These are phyloP conservation scores for Lasiodiplodia hormozganensis DNA, from an alignment of 2,329 filamentous ascomycete species.

Conservation along the genomic window DNA sequence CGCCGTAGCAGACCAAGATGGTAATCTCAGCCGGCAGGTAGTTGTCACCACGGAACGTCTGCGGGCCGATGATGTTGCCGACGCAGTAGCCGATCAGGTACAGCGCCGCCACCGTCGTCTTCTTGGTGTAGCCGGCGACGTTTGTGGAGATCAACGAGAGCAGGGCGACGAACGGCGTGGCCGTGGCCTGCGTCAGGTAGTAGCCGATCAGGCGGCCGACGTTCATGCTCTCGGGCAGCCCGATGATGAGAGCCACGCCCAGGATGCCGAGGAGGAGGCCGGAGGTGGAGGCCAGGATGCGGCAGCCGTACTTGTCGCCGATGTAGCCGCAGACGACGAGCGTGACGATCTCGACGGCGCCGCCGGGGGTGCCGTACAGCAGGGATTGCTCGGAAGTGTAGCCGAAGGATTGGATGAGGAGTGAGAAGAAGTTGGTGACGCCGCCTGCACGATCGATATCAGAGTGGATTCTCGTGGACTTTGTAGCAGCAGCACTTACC, in stretches of 20 bases:
- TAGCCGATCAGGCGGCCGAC: constrained; percentile 68
- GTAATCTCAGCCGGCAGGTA: constrained; percentile 70
- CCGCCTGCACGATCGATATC: constrained; percentile 45
- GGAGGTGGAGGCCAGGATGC: constrained; percentile 62
- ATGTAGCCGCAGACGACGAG: constrained; percentile 63
- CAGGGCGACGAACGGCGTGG: constrained; percentile 69
- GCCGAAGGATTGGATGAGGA: constrained; percentile 68
- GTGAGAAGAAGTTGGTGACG: constrained; percentile 67
- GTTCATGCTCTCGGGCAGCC: constrained; percentile 64
- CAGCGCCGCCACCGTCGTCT: constrained; percentile 61
- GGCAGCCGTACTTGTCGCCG: constrained; percentile 63
- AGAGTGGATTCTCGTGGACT: not conserved
- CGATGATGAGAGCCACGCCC: constrained; percentile 70
- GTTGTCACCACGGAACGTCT: constrained; percentile 55
- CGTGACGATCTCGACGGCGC: constrained; percentile 68
- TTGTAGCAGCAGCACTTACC: constrained; percentile 40
- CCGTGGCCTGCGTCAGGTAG: constrained; percentile 67
- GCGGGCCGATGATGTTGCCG: constrained; percentile 53
- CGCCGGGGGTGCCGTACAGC: constrained; percentile 69
- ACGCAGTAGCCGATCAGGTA: constrained; percentile 59
- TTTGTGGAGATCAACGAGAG: constrained; percentile 70
- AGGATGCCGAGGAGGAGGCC: constrained; percentile 63
- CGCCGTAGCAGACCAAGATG: constrained; percentile 65
- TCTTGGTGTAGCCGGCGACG: constrained; percentile 65
- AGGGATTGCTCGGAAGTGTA: constrained; percentile 69